phyloP scores from a whole-genome alignment of 148 eudicot species.

The Cornus suecica region DNA sequence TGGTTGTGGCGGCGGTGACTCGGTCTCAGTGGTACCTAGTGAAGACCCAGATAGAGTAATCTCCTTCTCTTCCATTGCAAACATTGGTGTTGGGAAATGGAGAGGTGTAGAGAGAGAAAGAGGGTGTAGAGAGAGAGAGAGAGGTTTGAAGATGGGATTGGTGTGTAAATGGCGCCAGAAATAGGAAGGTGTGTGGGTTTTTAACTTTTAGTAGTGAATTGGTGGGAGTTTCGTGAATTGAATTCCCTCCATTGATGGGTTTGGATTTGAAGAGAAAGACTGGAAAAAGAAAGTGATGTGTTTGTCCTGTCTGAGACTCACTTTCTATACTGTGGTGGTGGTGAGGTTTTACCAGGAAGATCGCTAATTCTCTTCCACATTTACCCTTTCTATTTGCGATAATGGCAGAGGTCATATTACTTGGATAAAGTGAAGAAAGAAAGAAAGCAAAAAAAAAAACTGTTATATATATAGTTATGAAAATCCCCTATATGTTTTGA shows the following conservation, averaged over 20 bases:
- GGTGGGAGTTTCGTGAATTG: neutral
- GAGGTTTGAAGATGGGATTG: neutral
- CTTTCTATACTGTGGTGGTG: neutral
- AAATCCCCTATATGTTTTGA: no score
- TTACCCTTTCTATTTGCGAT: neutral
- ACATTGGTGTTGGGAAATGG: neutral
- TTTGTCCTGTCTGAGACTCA: neutral
- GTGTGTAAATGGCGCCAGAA: slow-evolving; percentile 16
- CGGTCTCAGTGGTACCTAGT: slow-evolving; percentile 33
- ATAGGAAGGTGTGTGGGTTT: neutral
- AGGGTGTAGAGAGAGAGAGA: neutral
- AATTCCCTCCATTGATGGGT: slow-evolving; percentile 14
- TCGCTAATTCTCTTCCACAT: neutral
- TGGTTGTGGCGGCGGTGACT: slow-evolving; percentile 35
- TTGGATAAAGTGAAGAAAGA: no score
- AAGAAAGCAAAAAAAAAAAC: no score
- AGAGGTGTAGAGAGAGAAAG: slow-evolving; percentile 2
- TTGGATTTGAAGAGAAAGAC: neutral
- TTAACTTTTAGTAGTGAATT: slow-evolving; percentile 4
- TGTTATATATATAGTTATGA: no score
- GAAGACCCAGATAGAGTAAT: slow-evolving; percentile 46
- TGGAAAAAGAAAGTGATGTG: neutral
- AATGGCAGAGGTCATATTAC: neutral
- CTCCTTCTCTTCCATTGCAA: slow-evolving; percentile 50
- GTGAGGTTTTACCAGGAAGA: neutral